Base-by-base conservation (phyloP, 2,329 filamentous ascomycete genomes). In the Penicillium sp. region DNA sequence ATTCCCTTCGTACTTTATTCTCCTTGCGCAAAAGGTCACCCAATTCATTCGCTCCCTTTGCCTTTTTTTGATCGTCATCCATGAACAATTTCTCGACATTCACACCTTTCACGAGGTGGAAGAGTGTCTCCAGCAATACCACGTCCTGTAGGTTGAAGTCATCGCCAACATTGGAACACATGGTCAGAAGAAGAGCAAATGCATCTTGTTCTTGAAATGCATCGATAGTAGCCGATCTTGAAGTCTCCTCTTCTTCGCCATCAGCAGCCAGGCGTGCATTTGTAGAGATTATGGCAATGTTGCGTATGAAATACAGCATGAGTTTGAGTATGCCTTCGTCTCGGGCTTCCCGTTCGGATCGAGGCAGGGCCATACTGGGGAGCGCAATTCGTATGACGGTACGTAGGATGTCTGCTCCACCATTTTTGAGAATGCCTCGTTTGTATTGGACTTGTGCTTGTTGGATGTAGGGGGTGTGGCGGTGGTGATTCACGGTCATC, bases 251-350 rank as follows among this genome's bases (percentile, higher is more conserved):
- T 70, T 96, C 92, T 60, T 97, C 91, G n/a, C 89, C 90, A 60
- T 96, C 90, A 61, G 87, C 89, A 29, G 89, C 85, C 48, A 91
- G 79, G 60, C 87, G 86, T 2, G 85, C 83, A 3, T 90, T 87
- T 5, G 90, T 88, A 9, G 87, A 82, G 52, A 99, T 96, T 79
- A 93, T 88, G 52, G 89, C 88, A 27, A 98, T 83, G 67, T 99
- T 99, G 31, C 93, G 86, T 48, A 98, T 79, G 64, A 98, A 89
- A 74, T 95, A 96, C 9, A 99, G 79, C 48, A 96, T 83, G 33
- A 99, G 84, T 71, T 92, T 95, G 72, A 99, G 92, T 66, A 97
- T 93, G 48, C 91, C 92, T 68, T 96, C 91, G 66, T 99, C 93
- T 67, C 93, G 84, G 22, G 85, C 79, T 31, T 85, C 87, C 55